Evolutionary conservation across 2,329 filamentous ascomycete genomes (phyloP), one percentile per base, ranked within the genome.

Genomic region (Colletotrichum truncatum): DNA sequence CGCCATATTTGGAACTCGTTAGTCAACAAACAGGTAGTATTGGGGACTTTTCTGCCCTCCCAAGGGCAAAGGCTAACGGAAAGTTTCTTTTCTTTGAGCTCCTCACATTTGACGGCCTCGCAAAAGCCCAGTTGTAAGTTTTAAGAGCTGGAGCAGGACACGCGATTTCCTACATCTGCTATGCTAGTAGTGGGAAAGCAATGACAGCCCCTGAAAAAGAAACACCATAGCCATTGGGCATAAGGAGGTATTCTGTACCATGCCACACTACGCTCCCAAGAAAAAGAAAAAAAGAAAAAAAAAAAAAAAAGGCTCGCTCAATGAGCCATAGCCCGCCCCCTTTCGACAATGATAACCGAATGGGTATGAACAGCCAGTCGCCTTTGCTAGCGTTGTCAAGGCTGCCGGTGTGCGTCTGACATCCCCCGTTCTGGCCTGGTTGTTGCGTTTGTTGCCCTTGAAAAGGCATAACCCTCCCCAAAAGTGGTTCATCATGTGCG

Each of bases 381-480:
- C n/a, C 21, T 26, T 38, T n/a, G 7, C 18, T 34, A 53, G 48
- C 18, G 36, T 53, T 38, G 28, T 41, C n/a, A n/a, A n/a, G n/a
- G 45, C 32, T 18, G 46, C 25, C 28, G 23, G 57, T 54, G 53
- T 63, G 59, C 18, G 43, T 43, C 43, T 57, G 43, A 63, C 16
- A 30, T 45, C 23, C 55, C n/a, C 39, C 32, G 18, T 36, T 38
- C 25, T n/a, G 38, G 30, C 30, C 18, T 25, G 54, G 25, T 45
- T 39, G 30, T 25, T 55, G 45, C 26, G 34, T 34, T 34, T 28
- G 25, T 45, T 26, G 36, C 23, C 56, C 62, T 54, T n/a, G 16
- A 65, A 65, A 43, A 36, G 56, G 62, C 32, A 61, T 32, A 28
- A 18, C 32, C 45, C 49, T 48, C 32, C 14, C 57, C 56, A 30